Evolutionary conservation across 1,284 basidiomycete species (phyloP), one percentile per base, ranked within the genome.

Genomic region (Porodaedalea pini): DNA sequence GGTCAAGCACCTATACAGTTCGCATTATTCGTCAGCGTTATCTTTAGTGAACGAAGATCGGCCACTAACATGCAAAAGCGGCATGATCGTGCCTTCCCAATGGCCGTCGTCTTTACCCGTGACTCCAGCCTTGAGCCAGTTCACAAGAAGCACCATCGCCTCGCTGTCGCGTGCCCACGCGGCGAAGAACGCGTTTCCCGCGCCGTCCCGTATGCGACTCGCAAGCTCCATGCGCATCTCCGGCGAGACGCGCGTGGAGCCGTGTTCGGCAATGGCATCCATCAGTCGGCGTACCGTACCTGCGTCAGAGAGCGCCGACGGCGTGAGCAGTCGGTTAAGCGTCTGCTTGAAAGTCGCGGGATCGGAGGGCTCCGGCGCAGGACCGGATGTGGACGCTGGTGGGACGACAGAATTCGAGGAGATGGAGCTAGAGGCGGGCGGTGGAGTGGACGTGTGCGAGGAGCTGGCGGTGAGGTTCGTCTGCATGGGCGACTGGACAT

Each of bases 141-240:
- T 86, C 56, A 85, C 78, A 36, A 87, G 81, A 45, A 91, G 77
- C 59, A 87, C 86, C 75, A 92, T 83, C 19, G 88, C 90, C 51
- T 71, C 70, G 43, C 69, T 21, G 68, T 88, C 89, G 68, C 89
- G 88, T 19, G 82, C 78, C 89, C 88, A 92, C 3, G 88, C 88
- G 47, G 87, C 81, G 68, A 88, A 91, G 67, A 91, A 92, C 66
- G 89, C 86, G 67, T 90, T 90, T 36, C 84, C 86, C 21, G 90
- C 90, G 53, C 84, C 82, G 69, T 92, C 89, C 62, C 90, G 78
- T 62, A 92, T 88, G 71, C 84, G 85, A 13, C 83, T 86, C 56
- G 90, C 70, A 52, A 90, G 82, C 65, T 90, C 86, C 59, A 84
- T 66, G 1, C 88, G 83, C 10, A 77, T 77, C 11, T 71, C 60